Evolutionary conservation across 2,329 filamentous ascomycete species (phyloP), one percentile per base, ranked within the genome.

Genomic region (Paecilomyces sp.): DNA sequence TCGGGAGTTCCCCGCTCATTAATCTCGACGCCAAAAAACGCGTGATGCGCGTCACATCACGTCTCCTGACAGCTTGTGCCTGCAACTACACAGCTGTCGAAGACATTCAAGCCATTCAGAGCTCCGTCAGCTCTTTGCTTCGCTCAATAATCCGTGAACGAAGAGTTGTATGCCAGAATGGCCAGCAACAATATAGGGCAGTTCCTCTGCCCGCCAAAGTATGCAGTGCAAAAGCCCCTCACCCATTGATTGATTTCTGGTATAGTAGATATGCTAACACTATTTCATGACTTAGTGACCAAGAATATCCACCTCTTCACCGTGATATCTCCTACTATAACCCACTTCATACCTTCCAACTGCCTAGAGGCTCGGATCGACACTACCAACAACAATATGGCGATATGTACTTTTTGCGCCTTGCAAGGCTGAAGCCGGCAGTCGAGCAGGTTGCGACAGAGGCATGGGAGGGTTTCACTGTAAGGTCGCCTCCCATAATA

Each of bases 351-450:
- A 89, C 87, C 7, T 97, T 92, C 74, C 79, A 79, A 55, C 84
- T 97, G 9, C 83, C 89, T 25, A 88, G 80, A 63, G 83, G 83
- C 28, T 75, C 80, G 51, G 76, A 80, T 36, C 80, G 82, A 62
- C 88, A 92, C 58, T 99, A 97, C 74, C 83, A 92, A 73, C 94
- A 97, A 74, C 94, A 99, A 77, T 99, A 90, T 83, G 91, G 89
- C 63, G 94, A 99, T 76, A 93, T 97, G 85, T 99, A 99, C 82
- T 99, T 97, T 72, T 74, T 97, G 67, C 89, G 94, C 12, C 83
- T 99, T 25, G 86, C 91, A 41, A 89, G 90, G 76, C 85, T 99
- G 73, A 97, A 93, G 76, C 90, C 92, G 9, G 83, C 85, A 0
- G 89, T 96, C 0, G 90, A 96, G 67, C 76, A 84, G 63, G 82